Base-by-base conservation (phyloP, 2,329 filamentous ascomycete species). In the Paramyrothecium roridum region DNA sequence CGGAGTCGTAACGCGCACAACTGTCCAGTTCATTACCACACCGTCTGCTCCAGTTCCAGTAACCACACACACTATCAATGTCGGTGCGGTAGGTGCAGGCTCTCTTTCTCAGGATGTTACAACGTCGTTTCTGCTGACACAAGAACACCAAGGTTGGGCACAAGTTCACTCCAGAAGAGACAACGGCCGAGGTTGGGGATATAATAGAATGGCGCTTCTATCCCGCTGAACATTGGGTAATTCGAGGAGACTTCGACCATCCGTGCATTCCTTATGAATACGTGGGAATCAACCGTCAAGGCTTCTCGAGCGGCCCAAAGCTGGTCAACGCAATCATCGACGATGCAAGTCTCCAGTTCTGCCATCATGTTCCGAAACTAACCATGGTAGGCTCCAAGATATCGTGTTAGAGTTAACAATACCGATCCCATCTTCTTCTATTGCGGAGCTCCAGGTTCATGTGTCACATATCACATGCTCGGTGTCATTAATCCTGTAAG, bases 401-500 rank as follows among this genome's bases (percentile, higher is more conserved):
- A 67, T 55, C 63, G 66, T 46, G 61, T 80, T 22, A 61, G 59
- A 20, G 73, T 90, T 55, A 88, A 88, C 61, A 75, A 85, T 59
- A 86, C 84, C 0, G 69, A 80, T 21, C 86, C 88, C 0, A 80
- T 86, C 17, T 89, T 87, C 67, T 89, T 82, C 69, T 91, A 90
- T 68, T 91, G 87, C 59, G 83, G 85, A 0, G 87, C 87, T 0
- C 79, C 83, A 0, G 80, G 76, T 1, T 89, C 87, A 2, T 93
- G 90, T 64, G 76, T 78, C 3, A 68, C 73, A 3, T 80, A 87
- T 47, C 79, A 83, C 21, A 93, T 93, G 89, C 80, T 93, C 17
- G 89, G 89, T 3, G 87, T 83, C 1, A 87, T 93, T 61, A 93
- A 93, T 64, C 81, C 86, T 8, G 82, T 86, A 74, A 57, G 76